Percentiles rank a stretch among this genome's conserved stretches.
These are phyloP conservation scores for Suillus paluster DNA, from an alignment of 768 basidiomycete species.

Conservation along the genomic window DNA sequence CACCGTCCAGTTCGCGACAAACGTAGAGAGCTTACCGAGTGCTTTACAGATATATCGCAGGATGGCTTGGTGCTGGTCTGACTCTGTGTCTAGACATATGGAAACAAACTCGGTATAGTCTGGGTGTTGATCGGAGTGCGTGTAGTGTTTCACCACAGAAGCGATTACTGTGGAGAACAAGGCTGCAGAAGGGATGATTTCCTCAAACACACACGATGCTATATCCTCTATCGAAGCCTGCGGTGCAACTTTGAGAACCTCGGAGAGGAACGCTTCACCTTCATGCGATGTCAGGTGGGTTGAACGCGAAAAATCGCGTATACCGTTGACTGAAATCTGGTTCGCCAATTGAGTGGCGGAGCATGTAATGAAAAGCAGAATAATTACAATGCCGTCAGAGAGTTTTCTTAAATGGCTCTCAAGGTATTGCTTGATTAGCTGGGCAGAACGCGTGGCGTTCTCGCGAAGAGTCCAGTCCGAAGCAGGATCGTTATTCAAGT, in stretches of 20 bases:
- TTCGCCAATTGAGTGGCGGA: background rate
- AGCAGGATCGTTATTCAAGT: slow-evolving; percentile 35
- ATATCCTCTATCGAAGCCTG: slow-evolving; percentile 35
- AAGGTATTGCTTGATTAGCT: slow-evolving; percentile 30
- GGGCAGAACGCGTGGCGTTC: slow-evolving; percentile 29
- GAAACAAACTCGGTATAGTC: slow-evolving; percentile 43
- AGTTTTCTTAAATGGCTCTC: slow-evolving; percentile 23
- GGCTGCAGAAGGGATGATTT: slow-evolving; percentile 58
- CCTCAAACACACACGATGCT: slow-evolving; percentile 55
- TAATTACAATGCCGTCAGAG: slow-evolving; percentile 24
- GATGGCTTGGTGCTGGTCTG: slow-evolving; percentile 33
- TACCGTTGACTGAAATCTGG: slow-evolving; percentile 24
- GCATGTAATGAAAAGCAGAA: background rate
- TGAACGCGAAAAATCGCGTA: slow-evolving; percentile 23
- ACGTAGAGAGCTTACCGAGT: slow-evolving; percentile 40
- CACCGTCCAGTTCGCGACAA: slow-evolving; percentile 22
- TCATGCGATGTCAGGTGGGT: slow-evolving; percentile 26
- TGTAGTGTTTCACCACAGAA: slow-evolving; percentile 63
- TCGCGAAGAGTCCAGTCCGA: slow-evolving; percentile 38
- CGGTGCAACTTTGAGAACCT: slow-evolving; percentile 14
- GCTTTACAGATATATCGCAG: slow-evolving; percentile 53
- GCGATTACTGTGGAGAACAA: slow-evolving; percentile 60
- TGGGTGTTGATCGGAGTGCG: slow-evolving; percentile 41
- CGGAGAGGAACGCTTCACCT: slow-evolving; percentile 24
- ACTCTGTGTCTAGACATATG: slow-evolving; percentile 32